These are phyloP conservation scores for Pseudocercospora fuligena DNA, from an alignment of 2,329 filamentous ascomycete genomes.

Conservation along the genomic window DNA sequence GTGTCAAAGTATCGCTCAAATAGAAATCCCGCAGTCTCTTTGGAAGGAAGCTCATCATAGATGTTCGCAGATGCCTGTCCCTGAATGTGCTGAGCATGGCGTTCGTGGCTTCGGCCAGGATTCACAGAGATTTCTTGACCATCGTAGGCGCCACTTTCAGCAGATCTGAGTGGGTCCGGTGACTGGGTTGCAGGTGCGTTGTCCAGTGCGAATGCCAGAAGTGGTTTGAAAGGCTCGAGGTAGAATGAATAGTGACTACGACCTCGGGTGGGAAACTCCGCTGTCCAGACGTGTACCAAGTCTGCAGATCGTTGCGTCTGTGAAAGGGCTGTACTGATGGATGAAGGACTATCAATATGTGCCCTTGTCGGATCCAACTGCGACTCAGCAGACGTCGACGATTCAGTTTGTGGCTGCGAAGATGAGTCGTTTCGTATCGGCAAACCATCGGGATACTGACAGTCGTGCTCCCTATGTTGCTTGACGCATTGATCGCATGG, in stretches of 20 bases:
- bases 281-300: not conserved
- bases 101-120: not conserved
- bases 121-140: not conserved
- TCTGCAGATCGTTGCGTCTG: not conserved
- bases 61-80: not conserved
- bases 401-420: not conserved
- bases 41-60: not conserved
- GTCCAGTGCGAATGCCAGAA: not conserved
- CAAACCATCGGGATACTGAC: not conserved
- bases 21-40: not conserved
- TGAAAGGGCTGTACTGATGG: not conserved
- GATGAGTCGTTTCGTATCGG: not conserved
- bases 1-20: conserved; percentile 1
- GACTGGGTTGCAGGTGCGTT: not conserved
- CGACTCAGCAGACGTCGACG: not conserved
- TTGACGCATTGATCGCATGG: conserved; percentile 3
- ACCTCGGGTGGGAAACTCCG: not conserved
- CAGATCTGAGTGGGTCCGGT: not conserved
- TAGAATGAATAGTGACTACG: not conserved
- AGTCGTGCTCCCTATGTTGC: not conserved
- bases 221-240: not conserved
- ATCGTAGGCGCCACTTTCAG: conserved; percentile 6
- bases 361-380: not conserved
- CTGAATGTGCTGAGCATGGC: not conserved
- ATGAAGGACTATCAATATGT: too few species aligned